Evolutionary conservation across 2,329 filamentous ascomycete genomes (phyloP), one percentile per base, ranked within the genome.

Genomic region (Epichloe sibirici): DNA sequence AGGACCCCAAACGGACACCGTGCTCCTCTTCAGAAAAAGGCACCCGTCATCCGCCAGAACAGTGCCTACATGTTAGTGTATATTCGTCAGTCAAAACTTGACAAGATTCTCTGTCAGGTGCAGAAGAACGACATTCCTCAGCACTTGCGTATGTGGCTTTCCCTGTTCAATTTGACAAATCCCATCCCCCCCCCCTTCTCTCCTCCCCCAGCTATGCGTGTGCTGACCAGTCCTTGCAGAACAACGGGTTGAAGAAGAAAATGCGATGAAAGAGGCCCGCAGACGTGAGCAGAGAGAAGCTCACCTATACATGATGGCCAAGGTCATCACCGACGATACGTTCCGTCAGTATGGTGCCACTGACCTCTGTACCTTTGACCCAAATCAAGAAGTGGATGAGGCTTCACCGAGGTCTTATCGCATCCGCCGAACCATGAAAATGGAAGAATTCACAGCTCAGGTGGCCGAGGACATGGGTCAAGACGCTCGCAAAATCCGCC

Each of bases 21-120:
- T n/a, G 63, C 71, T 2, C 66, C 71, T 3, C 61, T 71, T n/a
- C 73, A 76, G 48, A 82, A 79, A 66, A 78, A 78, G 63, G 68
- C 73, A 3, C 78, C 80, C 1, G 67, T 81, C 61, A 77, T 84
- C 70, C 76, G 82, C 51, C 79, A 82, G 55, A 85, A 83, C 69
- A 98, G 90, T 66, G 94, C 93, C 5, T 98, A 98, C 74, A 98
- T 98, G 93, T 71, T 98, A 74, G 94, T 98, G 2, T 98, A 98
- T 65, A 89, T 98, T 58, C 85, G 93, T 45, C 88, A 95, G 66
- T 86, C 85, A 49, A 81, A 85, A 53, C 70, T 95, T n/a, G 87
- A 95, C 63, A 78, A 87, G 58, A 84, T 97, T 47, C 76, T 98
- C 51, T 81, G 85, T 43, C 80, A 83, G 0, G 86, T 93, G 39